phyloP scores from a whole-genome alignment of 805 yeast species.

The Saccharomycopsis fibuligera region DNA sequence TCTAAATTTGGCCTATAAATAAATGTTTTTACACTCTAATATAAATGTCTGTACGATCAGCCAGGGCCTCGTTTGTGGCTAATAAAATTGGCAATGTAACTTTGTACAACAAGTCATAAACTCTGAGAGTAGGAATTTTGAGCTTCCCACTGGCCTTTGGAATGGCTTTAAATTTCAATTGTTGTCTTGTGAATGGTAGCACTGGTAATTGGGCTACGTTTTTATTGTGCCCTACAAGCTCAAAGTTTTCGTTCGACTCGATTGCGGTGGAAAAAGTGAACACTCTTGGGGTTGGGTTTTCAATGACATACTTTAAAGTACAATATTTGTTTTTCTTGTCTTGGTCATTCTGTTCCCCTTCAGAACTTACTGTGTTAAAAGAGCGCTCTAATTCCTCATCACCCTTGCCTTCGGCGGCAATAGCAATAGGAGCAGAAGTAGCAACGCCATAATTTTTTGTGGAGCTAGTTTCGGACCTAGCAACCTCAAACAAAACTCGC shows the following conservation, averaged over 20 bases:
- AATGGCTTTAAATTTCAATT: conserved; percentile 32
- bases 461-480: background rate
- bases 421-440: background rate
- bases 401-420: no score
- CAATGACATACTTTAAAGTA: conserved; percentile 46
- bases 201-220: conserved; percentile 33
- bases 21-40: background rate
- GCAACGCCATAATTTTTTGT: background rate
- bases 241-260: conserved; percentile 31
- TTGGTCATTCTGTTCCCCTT: background rate
- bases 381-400: conserved; percentile 19
- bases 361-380: no score
- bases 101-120: conserved; percentile 63
- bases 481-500: conserved; percentile 45
- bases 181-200: conserved; percentile 53
- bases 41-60: conserved; percentile 25
- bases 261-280: conserved; percentile 54
- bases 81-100: conserved; percentile 50
- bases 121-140: conserved; percentile 54
- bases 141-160: conserved; percentile 23
- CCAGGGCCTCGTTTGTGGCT: conserved; percentile 29
- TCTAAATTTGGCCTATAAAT: background rate
- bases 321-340: conserved; percentile 20
- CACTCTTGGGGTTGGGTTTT: conserved; percentile 68
- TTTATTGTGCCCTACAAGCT: conserved; percentile 33